Percentiles rank a stretch among this genome's conserved stretches.
phyloP scores from a whole-genome alignment of 176 grass and related monocot species.

The Chrysopogon serrulatus region DNA sequence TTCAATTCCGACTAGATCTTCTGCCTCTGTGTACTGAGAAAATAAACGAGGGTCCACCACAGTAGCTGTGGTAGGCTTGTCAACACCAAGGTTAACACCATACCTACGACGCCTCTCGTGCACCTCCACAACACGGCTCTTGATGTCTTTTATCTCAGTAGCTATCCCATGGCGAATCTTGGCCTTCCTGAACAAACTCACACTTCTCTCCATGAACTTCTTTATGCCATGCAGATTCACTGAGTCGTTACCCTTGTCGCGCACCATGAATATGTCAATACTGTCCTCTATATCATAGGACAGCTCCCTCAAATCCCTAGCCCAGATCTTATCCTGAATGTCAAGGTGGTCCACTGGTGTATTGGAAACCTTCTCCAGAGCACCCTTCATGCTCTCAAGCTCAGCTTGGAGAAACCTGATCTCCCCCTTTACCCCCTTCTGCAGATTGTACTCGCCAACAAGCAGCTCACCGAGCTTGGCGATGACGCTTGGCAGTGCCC shows the following conservation, averaged over 20 bases:
- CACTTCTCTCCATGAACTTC: neutral
- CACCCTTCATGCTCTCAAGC: neutral
- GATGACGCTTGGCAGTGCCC: neutral
- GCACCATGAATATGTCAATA: neutral
- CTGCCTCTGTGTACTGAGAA: neutral
- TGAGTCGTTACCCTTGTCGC: rapidly evolving
- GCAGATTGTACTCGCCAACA: neutral
- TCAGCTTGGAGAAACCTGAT: neutral
- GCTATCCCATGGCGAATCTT: neutral
- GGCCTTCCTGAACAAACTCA: neutral
- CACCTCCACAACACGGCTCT: neutral
- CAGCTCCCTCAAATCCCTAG: neutral
- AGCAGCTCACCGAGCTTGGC: neutral
- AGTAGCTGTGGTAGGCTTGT: neutral
- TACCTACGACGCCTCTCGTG: neutral
- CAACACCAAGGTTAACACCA: neutral
- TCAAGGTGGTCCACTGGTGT: neutral
- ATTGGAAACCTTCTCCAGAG: neutral
- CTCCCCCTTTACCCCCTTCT: neutral
- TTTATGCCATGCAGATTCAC: neutral
- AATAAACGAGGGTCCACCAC: neutral
- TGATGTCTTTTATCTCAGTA: neutral
- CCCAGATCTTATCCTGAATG: neutral
- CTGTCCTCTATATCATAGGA: neutral
- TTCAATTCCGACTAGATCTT: neutral